These are phyloP conservation scores for Verticillium nonalfalfae DNA, from an alignment of 2,329 filamentous ascomycete genomes.

Conservation along the genomic window DNA sequence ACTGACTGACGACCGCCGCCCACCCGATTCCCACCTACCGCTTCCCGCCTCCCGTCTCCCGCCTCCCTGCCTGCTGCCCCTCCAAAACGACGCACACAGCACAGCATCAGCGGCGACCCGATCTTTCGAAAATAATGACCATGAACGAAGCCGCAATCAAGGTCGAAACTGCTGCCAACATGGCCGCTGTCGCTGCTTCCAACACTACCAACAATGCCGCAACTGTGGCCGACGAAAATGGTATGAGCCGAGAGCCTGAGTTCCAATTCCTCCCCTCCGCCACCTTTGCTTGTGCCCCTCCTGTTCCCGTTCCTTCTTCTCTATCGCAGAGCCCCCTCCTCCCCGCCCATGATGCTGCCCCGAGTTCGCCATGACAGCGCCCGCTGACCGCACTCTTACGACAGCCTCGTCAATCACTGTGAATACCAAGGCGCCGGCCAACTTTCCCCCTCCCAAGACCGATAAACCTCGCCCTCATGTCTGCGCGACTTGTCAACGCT, in stretches of 20 bases:
- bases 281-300: conserved; percentile 20
- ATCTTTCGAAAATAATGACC: conserved; percentile 23
- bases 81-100: background rate
- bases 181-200: conserved; percentile 27
- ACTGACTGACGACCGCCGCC: background rate
- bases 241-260: conserved; percentile 23
- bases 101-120: conserved; percentile 7
- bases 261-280: conserved; percentile 15
- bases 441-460: conserved; percentile 80
- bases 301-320: background rate
- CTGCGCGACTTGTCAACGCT: conserved; percentile 83
- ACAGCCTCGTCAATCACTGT: conserved; percentile 45
- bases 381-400: background rate
- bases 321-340: conserved; percentile 5
- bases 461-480: conserved; percentile 96
- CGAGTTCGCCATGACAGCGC: conserved; percentile 19
- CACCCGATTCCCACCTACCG: background rate
- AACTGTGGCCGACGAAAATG: conserved; percentile 28
- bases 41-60: background rate
- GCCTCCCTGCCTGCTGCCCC: background rate
- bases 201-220: conserved; percentile 18
- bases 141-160: conserved; percentile 31
- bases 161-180: conserved; percentile 27
- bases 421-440: conserved; percentile 35
- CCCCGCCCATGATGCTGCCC: conserved; percentile 12